Percentiles rank a stretch among this genome's conserved stretches.
These are phyloP conservation scores for Beta macrorhiza DNA, from an alignment of 179 eudicot genomes.

Conservation along the genomic window DNA sequence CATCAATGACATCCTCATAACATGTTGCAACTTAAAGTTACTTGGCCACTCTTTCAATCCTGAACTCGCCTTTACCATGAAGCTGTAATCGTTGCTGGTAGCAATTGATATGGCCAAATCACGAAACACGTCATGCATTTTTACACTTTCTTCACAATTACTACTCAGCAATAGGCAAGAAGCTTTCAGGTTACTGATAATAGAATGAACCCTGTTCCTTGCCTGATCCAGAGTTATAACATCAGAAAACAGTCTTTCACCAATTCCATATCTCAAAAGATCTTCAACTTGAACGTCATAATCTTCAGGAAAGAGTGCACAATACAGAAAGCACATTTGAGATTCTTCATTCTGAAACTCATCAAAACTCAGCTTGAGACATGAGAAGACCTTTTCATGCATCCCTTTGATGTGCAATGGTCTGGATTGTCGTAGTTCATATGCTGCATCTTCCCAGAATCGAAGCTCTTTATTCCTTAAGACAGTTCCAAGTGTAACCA, in stretches of 20 bases:
- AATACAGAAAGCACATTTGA: too few relatives aligned
- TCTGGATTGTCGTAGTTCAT: slow-evolving; percentile 30
- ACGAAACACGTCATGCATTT: too few relatives aligned
- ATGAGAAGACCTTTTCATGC: slow-evolving; percentile 29
- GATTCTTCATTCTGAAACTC: too few relatives aligned
- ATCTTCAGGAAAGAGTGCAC: too few relatives aligned
- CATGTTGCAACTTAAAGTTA: slow-evolving; percentile 13
- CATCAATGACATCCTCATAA: slow-evolving; percentile 39
- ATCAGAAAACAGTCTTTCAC: too few relatives aligned
- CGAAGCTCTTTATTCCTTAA: slow-evolving; percentile 28
- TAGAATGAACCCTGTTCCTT: slow-evolving; percentile 30
- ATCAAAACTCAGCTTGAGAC: neutral
- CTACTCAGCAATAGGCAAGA: slow-evolving; percentile 30
- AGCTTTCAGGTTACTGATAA: slow-evolving; percentile 33
- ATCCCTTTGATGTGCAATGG: neutral
- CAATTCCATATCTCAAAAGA: too few relatives aligned
- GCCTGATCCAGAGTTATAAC: too few relatives aligned
- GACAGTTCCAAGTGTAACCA: slow-evolving; percentile 34
- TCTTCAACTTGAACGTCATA: too few relatives aligned
- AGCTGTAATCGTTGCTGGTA: slow-evolving; percentile 33
- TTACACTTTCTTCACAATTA: neutral
- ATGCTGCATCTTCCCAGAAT: slow-evolving; percentile 34
- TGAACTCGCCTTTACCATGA: slow-evolving; percentile 39
- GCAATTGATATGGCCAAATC: slow-evolving; percentile 19
- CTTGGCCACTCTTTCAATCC: slow-evolving; percentile 34